Evolutionary conservation across 768 basidiomycete genomes (phyloP).

Genomic region (Arthromyces matolae): DNA sequence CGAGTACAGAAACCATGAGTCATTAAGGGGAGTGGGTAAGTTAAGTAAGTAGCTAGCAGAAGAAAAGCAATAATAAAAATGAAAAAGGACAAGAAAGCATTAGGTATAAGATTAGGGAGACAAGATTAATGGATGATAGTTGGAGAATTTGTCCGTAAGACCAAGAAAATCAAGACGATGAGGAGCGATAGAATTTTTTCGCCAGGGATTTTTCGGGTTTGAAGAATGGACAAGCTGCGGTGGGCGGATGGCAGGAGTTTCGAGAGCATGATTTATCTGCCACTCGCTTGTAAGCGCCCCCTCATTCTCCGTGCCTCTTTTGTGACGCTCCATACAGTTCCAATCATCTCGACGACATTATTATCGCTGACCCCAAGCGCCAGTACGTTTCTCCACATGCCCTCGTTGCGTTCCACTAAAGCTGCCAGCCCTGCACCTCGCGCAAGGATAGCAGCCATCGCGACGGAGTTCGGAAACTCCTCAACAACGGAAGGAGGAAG

Average conservation of each 20-base stretch:
- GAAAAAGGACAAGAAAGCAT: no score
- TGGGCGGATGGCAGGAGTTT: no score
- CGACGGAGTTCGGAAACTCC: constrained; percentile 59
- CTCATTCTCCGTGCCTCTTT: constrained; percentile 49
- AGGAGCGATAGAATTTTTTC: no score
- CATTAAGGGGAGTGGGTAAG: no score
- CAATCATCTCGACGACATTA: constrained; percentile 43
- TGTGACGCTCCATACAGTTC: constrained; percentile 71
- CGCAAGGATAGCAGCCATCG: constrained; percentile 53
- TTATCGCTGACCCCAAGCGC: constrained; percentile 46
- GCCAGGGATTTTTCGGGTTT: no score
- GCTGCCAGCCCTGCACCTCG: constrained; percentile 35
- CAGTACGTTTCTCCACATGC: constrained; percentile 66
- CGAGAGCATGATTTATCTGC: neutral
- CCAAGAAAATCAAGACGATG: no score
- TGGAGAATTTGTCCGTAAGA: no score
- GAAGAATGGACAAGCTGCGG: neutral
- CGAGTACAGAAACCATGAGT: no score
- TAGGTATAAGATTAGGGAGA: no score
- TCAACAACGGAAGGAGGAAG: constrained; percentile 51
- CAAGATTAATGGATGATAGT: no score
- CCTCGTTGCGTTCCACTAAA: constrained; percentile 43
- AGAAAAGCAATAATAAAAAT: no score
- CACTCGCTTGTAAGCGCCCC: constrained; percentile 1
- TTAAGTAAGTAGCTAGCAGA: no score